These are phyloP conservation scores for Monosporozyma unispora DNA, from an alignment of 805 yeast genomes.

Conservation along the genomic window DNA sequence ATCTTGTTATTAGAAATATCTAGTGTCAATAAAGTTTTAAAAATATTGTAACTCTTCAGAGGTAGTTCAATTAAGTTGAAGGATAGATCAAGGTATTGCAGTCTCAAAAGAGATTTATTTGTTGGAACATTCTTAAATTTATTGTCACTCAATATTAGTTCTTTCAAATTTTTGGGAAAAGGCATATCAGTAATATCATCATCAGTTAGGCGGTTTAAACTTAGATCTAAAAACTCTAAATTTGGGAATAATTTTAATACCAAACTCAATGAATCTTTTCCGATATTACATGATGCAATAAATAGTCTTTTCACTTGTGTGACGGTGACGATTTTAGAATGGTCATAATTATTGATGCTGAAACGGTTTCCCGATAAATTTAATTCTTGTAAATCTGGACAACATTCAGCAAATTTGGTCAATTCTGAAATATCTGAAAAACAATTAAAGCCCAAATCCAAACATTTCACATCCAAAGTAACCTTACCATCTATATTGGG, in stretches of 20 bases:
- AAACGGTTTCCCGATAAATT: conserved; percentile 17
- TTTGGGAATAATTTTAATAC: conserved; percentile 31
- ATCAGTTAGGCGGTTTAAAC: conserved; percentile 12
- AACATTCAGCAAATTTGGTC: conserved; percentile 9
- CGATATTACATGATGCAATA: conserved; percentile 19
- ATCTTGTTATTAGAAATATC: conserved; percentile 48
- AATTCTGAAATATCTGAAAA: conserved; percentile 37
- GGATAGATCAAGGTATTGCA: conserved; percentile 9
- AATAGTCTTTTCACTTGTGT: conserved; percentile 14
- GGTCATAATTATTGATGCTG: not conserved
- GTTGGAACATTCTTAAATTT: conserved; percentile 10
- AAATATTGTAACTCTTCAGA: conserved; percentile 9
- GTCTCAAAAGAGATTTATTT: not conserved
- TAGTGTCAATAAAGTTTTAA: conserved; percentile 19
- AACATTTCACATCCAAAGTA: conserved; percentile 22
- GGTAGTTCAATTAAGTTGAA: conserved; percentile 4
- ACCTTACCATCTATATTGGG: not conserved
- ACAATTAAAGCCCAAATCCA: conserved; percentile 58
- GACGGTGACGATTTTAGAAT: not conserved
- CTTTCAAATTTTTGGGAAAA: conserved; percentile 9
- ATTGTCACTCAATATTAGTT: conserved; percentile 13
- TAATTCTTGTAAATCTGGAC: conserved; percentile 12
- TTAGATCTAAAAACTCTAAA: conserved; percentile 16
- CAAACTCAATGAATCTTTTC: not conserved
- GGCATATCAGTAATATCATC: not conserved